Conservation (phyloP, 108 stramenopile species). For the Epithemia pelagica region DNA sequence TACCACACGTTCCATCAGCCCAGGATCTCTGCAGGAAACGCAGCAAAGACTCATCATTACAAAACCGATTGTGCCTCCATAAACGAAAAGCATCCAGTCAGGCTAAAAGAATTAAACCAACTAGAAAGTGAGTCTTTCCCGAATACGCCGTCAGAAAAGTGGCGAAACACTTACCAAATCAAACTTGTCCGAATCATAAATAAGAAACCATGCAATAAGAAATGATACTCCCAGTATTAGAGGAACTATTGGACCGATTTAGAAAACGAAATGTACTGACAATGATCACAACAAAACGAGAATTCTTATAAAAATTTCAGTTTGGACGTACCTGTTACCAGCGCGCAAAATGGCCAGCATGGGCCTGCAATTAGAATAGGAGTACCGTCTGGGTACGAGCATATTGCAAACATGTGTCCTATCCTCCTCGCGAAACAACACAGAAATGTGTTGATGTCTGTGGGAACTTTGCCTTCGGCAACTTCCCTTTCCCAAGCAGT, state of each 20-base stretch:
- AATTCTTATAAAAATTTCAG: not conserved
- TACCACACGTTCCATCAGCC: conserved; percentile 71
- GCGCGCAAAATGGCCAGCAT: conserved; percentile 87
- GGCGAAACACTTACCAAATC: conserved; percentile 45
- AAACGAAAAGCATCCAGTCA: conserved; percentile 66
- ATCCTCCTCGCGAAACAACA: conserved; percentile 79
- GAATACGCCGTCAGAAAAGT: not conserved
- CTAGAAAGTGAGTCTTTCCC: not conserved
- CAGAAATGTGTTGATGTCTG: conserved; percentile 61
- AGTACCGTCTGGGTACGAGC: conserved; percentile 63
- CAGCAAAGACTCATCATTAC: conserved; percentile 64
- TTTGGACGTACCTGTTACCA: conserved; percentile 45
- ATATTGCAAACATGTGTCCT: conserved; percentile 79
- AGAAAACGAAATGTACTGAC: no score
- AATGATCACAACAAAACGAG: not conserved
- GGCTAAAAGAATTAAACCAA: conserved; percentile 32
- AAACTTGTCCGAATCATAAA: conserved; percentile 31
- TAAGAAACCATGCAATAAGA: conserved; percentile 59
- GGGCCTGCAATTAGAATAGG: conserved; percentile 85
- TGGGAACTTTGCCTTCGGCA: conserved; percentile 28
- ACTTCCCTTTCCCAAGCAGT: conserved; percentile 74
- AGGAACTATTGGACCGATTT: no score
- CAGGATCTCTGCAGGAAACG: conserved; percentile 83
- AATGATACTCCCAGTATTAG: conserved; percentile 58
- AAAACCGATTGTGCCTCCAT: conserved; percentile 56